Evolutionary conservation across 1,284 basidiomycete species (phyloP).

Genomic region (Tranzscheliella williamsii): DNA sequence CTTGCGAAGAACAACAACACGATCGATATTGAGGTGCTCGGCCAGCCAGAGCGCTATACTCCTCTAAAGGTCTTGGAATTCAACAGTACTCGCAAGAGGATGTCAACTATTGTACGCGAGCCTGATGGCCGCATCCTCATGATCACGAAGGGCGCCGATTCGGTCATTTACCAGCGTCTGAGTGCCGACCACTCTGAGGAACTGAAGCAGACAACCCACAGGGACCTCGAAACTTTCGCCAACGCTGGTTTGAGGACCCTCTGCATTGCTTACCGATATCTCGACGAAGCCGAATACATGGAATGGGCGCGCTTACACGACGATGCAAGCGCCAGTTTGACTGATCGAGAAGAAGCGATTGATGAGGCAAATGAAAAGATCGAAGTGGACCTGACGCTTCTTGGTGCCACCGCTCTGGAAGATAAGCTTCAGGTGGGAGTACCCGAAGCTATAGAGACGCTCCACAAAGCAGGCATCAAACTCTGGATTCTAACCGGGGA

Average conservation of each 20-base stretch:
- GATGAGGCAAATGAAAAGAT: constrained; percentile 83
- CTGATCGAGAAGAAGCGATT: constrained; percentile 84
- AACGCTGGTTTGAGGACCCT: constrained; percentile 89
- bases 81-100: constrained; percentile 88
- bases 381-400: constrained; percentile 77
- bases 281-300: constrained; percentile 81
- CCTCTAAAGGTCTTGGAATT: constrained; percentile 85
- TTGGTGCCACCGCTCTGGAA: constrained; percentile 93
- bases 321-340: constrained; percentile 73
- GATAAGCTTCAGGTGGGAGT: constrained; percentile 97
- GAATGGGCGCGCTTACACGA: constrained; percentile 82
- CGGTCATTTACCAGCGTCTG: constrained; percentile 86
- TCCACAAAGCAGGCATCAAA: constrained; percentile 93
- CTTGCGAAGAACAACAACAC: constrained; percentile 74
- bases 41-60: constrained; percentile 79
- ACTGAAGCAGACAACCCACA: constrained; percentile 76
- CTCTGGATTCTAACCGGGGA: constrained; percentile 95
- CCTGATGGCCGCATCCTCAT: constrained; percentile 80
- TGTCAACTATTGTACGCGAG: constrained; percentile 84
- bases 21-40: constrained; percentile 88
- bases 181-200: constrained; percentile 72
- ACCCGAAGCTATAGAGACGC: constrained; percentile 87
- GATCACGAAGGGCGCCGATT: constrained; percentile 96
- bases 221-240: constrained; percentile 89
- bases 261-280: constrained; percentile 80